Percentiles rank a stretch among this genome's conserved stretches.
Evolutionary conservation across 1,139 yeast species (phyloP).

Genomic region (Candida labiduridarum): DNA sequence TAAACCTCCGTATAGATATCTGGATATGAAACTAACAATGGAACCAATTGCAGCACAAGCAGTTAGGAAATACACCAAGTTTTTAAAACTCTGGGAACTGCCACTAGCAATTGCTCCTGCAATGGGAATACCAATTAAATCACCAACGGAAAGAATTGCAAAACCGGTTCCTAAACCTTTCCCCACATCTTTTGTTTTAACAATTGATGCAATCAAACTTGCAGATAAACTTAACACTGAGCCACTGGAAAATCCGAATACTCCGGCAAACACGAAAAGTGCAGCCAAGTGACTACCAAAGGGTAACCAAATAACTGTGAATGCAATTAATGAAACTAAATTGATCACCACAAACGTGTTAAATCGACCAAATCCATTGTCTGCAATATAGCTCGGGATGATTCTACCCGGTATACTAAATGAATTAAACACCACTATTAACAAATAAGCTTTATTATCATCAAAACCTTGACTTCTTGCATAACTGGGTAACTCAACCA

Average conservation of each 20-base stretch:
- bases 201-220: conserved; percentile 32
- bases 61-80: conserved; percentile 32
- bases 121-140: conserved; percentile 37
- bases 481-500: conserved; percentile 31
- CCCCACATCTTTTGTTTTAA: conserved; percentile 33
- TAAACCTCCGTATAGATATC: conserved; percentile 31
- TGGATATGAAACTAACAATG: conserved; percentile 24
- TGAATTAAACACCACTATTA: conserved; percentile 31
- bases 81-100: conserved; percentile 23
- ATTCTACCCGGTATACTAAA: conserved; percentile 33
- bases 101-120: conserved; percentile 37
- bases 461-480: conserved; percentile 30
- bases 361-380: conserved; percentile 30
- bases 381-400: conserved; percentile 33
- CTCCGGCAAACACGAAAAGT: conserved; percentile 29
- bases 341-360: conserved; percentile 28
- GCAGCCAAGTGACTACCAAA: conserved; percentile 29
- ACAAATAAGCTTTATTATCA: conserved; percentile 23
- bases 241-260: conserved; percentile 35
- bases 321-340: conserved; percentile 22
- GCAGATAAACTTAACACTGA: conserved; percentile 34
- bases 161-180: conserved; percentile 35
- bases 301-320: conserved; percentile 30
- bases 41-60: conserved; percentile 28
- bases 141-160: conserved; percentile 34